phyloP scores from a whole-genome alignment of 306 rosid species.

The Medicago arabica region DNA sequence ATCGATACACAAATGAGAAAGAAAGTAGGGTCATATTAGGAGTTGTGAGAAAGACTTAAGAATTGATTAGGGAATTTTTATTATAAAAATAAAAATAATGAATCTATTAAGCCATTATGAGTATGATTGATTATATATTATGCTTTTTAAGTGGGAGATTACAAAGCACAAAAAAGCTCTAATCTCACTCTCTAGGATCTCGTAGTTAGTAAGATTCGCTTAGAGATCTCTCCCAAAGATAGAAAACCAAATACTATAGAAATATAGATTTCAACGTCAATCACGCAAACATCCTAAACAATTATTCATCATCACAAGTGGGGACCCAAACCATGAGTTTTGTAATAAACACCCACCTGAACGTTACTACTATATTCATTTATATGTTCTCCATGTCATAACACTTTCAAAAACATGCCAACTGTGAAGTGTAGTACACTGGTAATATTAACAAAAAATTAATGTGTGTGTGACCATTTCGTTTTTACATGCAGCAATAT shows the following conservation, averaged over 20 bases:
- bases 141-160: conserved; percentile 56
- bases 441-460: too few species aligned
- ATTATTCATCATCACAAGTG: conserved; percentile 72
- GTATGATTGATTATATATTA: conserved; percentile 48
- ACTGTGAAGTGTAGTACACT: neutral
- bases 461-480: too few species aligned
- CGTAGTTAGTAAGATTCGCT: conserved; percentile 87
- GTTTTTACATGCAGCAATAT: too few species aligned
- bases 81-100: neutral
- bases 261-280: conserved; percentile 77
- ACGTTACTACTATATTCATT: conserved; percentile 38
- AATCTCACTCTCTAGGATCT: conserved; percentile 44
- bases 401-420: conserved; percentile 33
- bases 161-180: conserved; percentile 47
- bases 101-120: conserved; percentile 12
- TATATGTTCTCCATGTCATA: conserved; percentile 9
- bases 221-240: conserved; percentile 66
- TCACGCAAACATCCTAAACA: conserved; percentile 95
- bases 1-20: neutral
- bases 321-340: conserved; percentile 52
- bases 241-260: conserved; percentile 46
- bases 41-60: neutral
- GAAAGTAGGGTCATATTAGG: neutral
- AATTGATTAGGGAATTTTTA: neutral
- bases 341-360: conserved; percentile 62